Base-by-base conservation (phyloP, 2,329 filamentous ascomycete genomes). In the Fonsecaea monophora region DNA sequence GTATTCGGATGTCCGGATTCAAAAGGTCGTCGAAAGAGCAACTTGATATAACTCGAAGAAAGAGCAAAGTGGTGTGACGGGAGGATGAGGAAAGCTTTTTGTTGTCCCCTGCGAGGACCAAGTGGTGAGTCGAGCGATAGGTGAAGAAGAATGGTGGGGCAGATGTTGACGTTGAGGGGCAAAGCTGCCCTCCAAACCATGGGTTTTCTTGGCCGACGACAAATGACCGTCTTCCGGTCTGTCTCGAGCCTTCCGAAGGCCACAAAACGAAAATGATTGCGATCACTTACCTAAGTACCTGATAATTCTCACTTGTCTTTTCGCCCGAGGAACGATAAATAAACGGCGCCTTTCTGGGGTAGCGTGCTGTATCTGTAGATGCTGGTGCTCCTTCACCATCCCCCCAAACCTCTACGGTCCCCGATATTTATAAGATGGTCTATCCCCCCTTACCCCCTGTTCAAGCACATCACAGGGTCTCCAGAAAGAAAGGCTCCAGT, bases 161-260 rank as follows among this genome's bases (percentile, higher is more conserved):
- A 54, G 56, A 32, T 69, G 69, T 67, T 69, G 67, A 68, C 60
- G 65, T 68, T 68, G 65, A 68, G 65, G 65, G 69, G 65, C 62
- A 66, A 53, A 53, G 59, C 40, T 37, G 53, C 25, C 25, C 54
- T 32, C 21, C 25, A 45, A 48, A 37, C 50, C 54, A 18, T 35
- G 53, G 42, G 21, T 12, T n/a, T 63, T 37, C 60, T 56, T 53
- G 60, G 60, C 60, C 50, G 35, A 45, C 58, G 58, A 60, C 58
- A 53, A 32, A 35, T 60, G 6, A 50, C 12, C 40, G 25, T 10
- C 42, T 34, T 50, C 45, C 45, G 45, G 45, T 7, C 40, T 45
- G 15, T n/a, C n/a, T 48, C 38, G 35, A 60, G 25, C 18, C 42
- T 34, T 50, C 45, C 45, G 45, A 21, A 21, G 45, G 45, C 8